These are phyloP conservation scores for Pichia pseudocactophila DNA, from an alignment of 805 yeast genomes.

Conservation along the genomic window DNA sequence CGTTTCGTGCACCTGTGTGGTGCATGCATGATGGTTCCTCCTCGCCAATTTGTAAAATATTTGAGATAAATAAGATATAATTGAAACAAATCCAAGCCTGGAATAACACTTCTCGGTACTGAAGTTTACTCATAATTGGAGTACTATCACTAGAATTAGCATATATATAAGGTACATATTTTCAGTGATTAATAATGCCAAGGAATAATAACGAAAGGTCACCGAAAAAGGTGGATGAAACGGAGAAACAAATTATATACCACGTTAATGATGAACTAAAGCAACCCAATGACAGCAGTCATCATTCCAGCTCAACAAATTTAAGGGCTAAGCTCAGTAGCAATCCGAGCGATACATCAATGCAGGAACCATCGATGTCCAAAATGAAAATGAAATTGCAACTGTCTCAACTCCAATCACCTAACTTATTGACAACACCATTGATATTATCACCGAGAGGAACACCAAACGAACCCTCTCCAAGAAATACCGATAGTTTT, in stretches of 20 bases:
- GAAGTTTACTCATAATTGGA: too few species aligned
- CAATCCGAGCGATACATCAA: conserved; percentile 3
- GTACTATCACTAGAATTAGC: too few species aligned
- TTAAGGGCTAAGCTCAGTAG: conserved; percentile 9
- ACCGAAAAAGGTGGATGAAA: too few species aligned
- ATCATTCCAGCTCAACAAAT: conserved; percentile 1
- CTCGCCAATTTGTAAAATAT: too few species aligned
- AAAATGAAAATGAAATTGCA: conserved; percentile 20
- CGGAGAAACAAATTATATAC: neutral
- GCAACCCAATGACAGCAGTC: conserved; percentile 4
- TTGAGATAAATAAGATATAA: too few species aligned
- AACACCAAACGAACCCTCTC: conserved; percentile 22
- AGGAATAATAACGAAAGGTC: too few species aligned
- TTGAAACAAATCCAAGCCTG: too few species aligned
- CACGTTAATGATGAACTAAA: neutral
- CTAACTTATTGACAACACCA: conserved; percentile 18
- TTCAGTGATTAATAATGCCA: too few species aligned
- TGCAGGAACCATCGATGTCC: conserved; percentile 3
- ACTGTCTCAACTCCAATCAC: conserved; percentile 12
- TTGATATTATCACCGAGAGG: conserved; percentile 26
- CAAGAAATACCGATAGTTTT: conserved; percentile 8
- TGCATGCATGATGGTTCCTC: too few species aligned
- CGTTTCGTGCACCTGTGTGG: too few species aligned
- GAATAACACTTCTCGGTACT: too few species aligned
- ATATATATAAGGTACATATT: too few species aligned